Conservation (phyloP, 2,329 filamentous ascomycete genomes). For the Microdochium trichocladiopsis region DNA sequence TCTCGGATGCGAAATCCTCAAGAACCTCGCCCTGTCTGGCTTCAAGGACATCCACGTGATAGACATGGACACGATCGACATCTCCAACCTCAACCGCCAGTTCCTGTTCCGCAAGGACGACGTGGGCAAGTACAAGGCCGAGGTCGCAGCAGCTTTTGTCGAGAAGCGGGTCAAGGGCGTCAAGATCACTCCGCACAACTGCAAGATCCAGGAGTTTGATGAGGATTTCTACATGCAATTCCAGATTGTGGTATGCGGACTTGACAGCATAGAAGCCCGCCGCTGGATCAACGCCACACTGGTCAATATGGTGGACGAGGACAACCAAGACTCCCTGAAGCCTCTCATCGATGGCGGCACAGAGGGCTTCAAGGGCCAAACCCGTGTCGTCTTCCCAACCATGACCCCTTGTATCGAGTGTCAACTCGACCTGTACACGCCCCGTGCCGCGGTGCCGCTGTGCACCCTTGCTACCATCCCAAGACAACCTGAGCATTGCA, state of each 20-base stretch:
- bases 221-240: slow-evolving; percentile 97
- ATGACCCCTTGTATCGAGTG: slow-evolving; percentile 97
- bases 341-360: slow-evolving; percentile 95
- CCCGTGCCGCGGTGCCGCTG: slow-evolving; percentile 90
- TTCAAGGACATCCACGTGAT: slow-evolving; percentile 98
- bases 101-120: slow-evolving; percentile 91
- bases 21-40: slow-evolving; percentile 89
- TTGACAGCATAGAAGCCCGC: slow-evolving; percentile 96
- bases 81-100: slow-evolving; percentile 95
- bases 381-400: slow-evolving; percentile 83
- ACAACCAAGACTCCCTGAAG: slow-evolving; percentile 79
- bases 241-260: slow-evolving; percentile 83
- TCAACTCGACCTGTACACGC: slow-evolving; percentile 96
- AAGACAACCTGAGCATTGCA: slow-evolving; percentile 93
- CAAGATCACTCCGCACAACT: slow-evolving; percentile 88
- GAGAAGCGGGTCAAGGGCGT: slow-evolving; percentile 85
- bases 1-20: slow-evolving; percentile 91
- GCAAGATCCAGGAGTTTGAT: slow-evolving; percentile 94
- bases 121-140: slow-evolving; percentile 89
- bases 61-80: slow-evolving; percentile 99
- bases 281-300: slow-evolving; percentile 97
- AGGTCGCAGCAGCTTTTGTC: slow-evolving; percentile 87
- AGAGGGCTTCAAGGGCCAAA: slow-evolving; percentile 96
- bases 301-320: slow-evolving; percentile 79
- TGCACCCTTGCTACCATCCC: slow-evolving; percentile 96